These are phyloP conservation scores for Corylus americana DNA, from an alignment of 306 rosid species.

Conservation along the genomic window DNA sequence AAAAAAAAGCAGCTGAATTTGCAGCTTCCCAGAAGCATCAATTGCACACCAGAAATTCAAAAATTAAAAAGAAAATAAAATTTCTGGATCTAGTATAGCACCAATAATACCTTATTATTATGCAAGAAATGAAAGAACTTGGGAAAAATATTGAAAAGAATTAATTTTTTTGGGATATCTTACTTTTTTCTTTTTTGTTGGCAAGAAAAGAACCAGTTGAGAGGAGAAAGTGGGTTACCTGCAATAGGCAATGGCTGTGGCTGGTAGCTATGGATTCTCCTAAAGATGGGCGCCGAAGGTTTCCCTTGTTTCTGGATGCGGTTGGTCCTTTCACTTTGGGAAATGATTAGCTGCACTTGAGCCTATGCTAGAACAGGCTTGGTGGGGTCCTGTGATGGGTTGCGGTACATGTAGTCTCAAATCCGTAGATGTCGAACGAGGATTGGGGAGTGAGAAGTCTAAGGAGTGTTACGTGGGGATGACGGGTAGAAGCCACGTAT, in stretches of 20 bases:
- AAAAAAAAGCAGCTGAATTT: slow-evolving; percentile 13
- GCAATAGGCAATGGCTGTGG: not conserved
- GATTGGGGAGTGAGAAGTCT: too few species aligned
- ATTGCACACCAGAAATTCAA: not conserved
- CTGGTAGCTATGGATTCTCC: not conserved
- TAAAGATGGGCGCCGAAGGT: slow-evolving; percentile 2
- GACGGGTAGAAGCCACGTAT: too few species aligned
- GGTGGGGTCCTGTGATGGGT: not conserved
- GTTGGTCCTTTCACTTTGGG: not conserved
- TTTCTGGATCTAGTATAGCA: slow-evolving; percentile 31
- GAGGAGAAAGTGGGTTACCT: not conserved
- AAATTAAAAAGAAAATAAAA: slow-evolving; percentile 5
- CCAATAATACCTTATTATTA: slow-evolving; percentile 26
- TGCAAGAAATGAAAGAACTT: slow-evolving; percentile 8
- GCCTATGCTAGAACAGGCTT: too few species aligned
- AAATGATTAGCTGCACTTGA: not conserved
- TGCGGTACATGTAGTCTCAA: too few species aligned
- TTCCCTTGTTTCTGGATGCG: slow-evolving; percentile 12
- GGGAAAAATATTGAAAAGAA: not conserved
- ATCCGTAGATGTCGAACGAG: too few species aligned
- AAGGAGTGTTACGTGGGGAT: too few species aligned
- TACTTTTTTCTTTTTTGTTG: not conserved
- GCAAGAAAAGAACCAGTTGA: not conserved
- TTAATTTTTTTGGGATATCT: not conserved
- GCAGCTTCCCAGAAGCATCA: slow-evolving; percentile 18